Evolutionary conservation across 164 flowering plant genomes (phyloP), one percentile per base, ranked within the genome.

Genomic region (Macadamia tetraphylla): DNA sequence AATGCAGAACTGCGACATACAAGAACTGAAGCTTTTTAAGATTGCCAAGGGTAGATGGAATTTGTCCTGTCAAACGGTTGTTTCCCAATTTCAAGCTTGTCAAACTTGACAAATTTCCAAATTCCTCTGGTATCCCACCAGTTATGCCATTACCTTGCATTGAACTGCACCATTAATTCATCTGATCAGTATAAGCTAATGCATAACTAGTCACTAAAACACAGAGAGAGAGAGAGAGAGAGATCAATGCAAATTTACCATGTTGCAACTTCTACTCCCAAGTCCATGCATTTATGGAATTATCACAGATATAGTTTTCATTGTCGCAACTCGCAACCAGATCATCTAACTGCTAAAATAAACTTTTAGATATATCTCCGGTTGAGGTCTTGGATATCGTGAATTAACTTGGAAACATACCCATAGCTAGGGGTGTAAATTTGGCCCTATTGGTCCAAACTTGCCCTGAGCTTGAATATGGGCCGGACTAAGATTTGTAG

Each of bases 31-130:
- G 93, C 75, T 79, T 84, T 55, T 80, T 70, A 23, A 94, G 89
- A 77, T 86, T 87, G 35, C 96, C 97, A 60, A 94, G 86, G 32
- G 94, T 79, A 71, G 87, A 70, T 63, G 99, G 99, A 79, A 94
- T 89, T 76, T 73, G 78, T 73, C 97, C 99, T 66, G 69, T 80
- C 67, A 92, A 82, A 62, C 29, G 85, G 70, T 92, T 94, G 60
- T 83, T 76, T 70, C 78, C 90, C 77, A 94, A 81, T 77, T 87
- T 84, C 84, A 92, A 83, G 77, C 46, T 81, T 40, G 78, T 76
- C 79, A 94, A 75, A 76, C 80, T 86, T 44, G 87, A 71, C 76
- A 94, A 76, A 67, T 87, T 82, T 58, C 98, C 98, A 58, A 87
- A 76, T 78, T 92, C 90, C 62, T 81, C 58, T 14, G 99, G 99